Base-by-base conservation (phyloP, 2,329 filamentous ascomycete species). In the Ceratocystis cacaofunesta region DNA sequence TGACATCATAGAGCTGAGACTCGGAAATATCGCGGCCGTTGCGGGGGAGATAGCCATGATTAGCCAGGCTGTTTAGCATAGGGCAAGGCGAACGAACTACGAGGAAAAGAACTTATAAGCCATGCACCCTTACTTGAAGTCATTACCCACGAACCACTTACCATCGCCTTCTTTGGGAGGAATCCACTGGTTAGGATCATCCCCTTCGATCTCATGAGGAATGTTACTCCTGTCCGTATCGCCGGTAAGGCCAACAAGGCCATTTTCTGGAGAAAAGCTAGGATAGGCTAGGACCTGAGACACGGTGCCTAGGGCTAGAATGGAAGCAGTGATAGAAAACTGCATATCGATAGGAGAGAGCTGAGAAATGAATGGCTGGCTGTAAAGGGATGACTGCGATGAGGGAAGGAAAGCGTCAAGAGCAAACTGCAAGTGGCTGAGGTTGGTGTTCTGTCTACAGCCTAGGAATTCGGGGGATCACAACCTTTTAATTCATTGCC, bases 1-100 rank as follows among this genome's bases (percentile, higher is more conserved):
- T 17, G 28, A n/a, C 52, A 5, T 58, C 15, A 19, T 30, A n/a
- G 12, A 58, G 28, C 4, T 30, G 12, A n/a, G 25, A n/a, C 65
- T 69, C 67, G 44, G 61, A 67, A 61, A 71, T 62, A 36, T 65
- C 46, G 10, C 67, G 57, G 43, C 70, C 70, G 43, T 66, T 65
- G 17, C 69, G 69, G 19, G 69, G 67, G 48, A 71, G 65, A 65
- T 68, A 70, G 65, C 68, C 69, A 65, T 71, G 70, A 62, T 70
- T 69, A 41, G 70, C 70, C 55, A 71, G 68, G 17, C 66, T 63
- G 68, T 70, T 71, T 36, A 71, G 68, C 69, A 71, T 70, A 12
- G 70, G 70, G 67, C 69, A 70, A n/a, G 69, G 69, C 8, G 66
- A 64, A 19, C 70, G 70, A 57, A 36, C 66, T 68, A 43, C 36